Percentiles rank a stretch among this genome's conserved stretches.
These are phyloP conservation scores for Syzygium malaccense DNA, from an alignment of 441 rosid genomes.

Conservation along the genomic window DNA sequence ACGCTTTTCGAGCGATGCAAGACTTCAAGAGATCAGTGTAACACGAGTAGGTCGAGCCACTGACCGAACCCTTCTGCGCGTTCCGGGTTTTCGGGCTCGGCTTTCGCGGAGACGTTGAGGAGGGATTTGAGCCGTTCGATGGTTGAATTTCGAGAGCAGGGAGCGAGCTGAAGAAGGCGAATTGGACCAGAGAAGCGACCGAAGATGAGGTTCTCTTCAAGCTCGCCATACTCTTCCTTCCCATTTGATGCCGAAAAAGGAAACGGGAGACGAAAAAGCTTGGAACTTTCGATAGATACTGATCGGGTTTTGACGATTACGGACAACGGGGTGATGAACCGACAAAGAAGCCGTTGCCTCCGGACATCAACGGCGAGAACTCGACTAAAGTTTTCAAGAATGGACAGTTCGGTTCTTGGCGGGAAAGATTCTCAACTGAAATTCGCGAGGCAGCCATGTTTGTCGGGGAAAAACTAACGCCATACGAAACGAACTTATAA, in stretches of 20 bases:
- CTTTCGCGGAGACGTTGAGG: not conserved
- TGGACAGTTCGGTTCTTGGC: not conserved
- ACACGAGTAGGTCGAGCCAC: not conserved
- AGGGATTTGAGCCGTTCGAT: not conserved
- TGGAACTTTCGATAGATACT: not conserved
- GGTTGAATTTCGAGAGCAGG: not conserved
- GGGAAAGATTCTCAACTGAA: not conserved
- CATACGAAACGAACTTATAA: not conserved
- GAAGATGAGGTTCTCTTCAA: not conserved
- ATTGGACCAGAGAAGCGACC: not conserved
- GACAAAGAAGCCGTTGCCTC: not conserved
- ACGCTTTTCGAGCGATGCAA: slow-evolving; percentile 14
- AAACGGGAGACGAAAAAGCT: not conserved
- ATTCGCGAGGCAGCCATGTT: not conserved
- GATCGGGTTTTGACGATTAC: not conserved
- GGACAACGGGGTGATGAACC: not conserved
- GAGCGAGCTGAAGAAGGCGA: not conserved
- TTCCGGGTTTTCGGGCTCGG: not conserved
- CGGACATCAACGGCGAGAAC: not conserved
- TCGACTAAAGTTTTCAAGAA: not conserved
- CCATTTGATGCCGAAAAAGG: not conserved
- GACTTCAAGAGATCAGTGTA: slow-evolving; percentile 8
- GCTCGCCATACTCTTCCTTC: not conserved
- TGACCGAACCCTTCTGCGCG: not conserved
- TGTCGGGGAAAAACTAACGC: not conserved